These are phyloP conservation scores for Erucastrum elatum DNA, from an alignment of 345 rosid species.

Conservation along the genomic window DNA sequence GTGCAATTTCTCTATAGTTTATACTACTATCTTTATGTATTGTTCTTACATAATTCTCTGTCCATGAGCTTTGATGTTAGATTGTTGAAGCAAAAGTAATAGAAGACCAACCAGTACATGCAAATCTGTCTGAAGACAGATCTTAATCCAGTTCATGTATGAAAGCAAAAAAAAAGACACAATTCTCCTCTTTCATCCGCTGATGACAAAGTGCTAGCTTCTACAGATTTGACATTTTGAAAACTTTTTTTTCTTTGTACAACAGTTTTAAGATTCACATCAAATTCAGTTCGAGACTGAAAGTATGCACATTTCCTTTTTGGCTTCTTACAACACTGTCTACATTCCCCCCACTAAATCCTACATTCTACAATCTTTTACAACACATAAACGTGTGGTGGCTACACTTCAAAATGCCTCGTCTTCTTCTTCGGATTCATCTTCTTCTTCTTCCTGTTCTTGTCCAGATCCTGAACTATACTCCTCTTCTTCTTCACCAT, in stretches of 20 bases:
- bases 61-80: too few species aligned
- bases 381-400: slow-evolving; percentile 14
- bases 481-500: slow-evolving; percentile 34
- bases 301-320: slow-evolving; percentile 14
- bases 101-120: background rate
- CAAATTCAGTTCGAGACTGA: slow-evolving; percentile 12
- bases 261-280: slow-evolving; percentile 25
- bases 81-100: too few species aligned
- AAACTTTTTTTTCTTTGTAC: background rate
- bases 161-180: background rate
- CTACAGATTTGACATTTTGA: slow-evolving; percentile 4
- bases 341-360: slow-evolving; percentile 1
- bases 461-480: slow-evolving; percentile 20
- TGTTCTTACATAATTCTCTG: too few species aligned
- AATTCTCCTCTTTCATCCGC: background rate
- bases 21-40: too few species aligned
- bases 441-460: slow-evolving; percentile 37
- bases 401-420: slow-evolving; percentile 30
- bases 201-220: slow-evolving; percentile 8
- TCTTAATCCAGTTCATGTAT: background rate
- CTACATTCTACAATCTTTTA: slow-evolving; percentile 27
- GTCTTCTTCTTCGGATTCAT: slow-evolving; percentile 23
- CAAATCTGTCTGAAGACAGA: background rate
- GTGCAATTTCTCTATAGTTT: too few species aligned
- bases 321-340: slow-evolving; percentile 24